Evolutionary conservation across 768 basidiomycete genomes (phyloP).

Genomic region (Leucocoprinus leucothites): DNA sequence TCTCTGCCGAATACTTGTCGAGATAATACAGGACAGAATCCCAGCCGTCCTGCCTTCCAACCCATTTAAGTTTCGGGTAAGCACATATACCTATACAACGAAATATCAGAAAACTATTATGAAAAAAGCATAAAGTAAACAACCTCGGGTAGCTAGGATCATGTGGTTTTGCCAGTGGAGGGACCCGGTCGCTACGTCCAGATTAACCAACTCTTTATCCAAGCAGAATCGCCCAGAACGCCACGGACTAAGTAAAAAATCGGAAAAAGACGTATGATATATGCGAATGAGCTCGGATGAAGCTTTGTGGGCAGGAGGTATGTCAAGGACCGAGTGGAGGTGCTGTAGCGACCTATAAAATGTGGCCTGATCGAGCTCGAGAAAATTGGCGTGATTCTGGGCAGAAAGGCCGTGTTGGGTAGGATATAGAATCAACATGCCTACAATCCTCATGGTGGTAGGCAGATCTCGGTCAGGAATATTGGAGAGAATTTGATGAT

Average conservation of each 20-base stretch:
- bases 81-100: no score
- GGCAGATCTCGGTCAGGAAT: background rate
- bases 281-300: background rate
- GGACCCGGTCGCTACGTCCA: no score
- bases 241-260: background rate
- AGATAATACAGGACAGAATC: no score
- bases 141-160: no score
- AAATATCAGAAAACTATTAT: no score
- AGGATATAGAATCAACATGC: background rate
- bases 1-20: no score
- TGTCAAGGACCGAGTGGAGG: background rate
- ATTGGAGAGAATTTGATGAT: background rate
- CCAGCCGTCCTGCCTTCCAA: no score
- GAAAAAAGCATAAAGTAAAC: no score
- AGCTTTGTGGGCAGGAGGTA: background rate
- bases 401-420: no score
- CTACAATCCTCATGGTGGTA: background rate
- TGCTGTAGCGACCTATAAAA: background rate
- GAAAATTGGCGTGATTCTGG: background rate
- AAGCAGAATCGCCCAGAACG: background rate
- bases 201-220: background rate
- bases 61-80: no score
- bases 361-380: background rate
- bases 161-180: no score
- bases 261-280: background rate